Evolutionary conservation across 1,139 yeast species (phyloP).

Genomic region (Suhomyces yuchorum): DNA sequence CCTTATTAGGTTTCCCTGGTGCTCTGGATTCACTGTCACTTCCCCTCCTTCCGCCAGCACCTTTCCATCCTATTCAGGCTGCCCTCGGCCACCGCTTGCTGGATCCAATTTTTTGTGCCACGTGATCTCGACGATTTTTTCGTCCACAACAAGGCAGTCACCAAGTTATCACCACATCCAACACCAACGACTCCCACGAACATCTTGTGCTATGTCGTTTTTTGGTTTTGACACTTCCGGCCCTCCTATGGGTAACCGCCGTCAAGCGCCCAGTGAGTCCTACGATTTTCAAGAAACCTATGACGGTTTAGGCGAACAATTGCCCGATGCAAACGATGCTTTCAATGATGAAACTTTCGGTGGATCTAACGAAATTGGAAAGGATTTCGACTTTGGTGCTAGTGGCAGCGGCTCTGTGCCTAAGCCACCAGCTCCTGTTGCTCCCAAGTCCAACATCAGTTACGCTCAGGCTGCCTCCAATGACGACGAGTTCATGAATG

Average conservation of each 20-base stretch:
- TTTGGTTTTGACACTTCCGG: conserved; percentile 57
- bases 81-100: too few species aligned
- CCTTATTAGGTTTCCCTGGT: too few species aligned
- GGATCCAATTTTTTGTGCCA: too few species aligned
- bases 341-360: conserved; percentile 92
- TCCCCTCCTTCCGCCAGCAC: too few species aligned
- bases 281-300: conserved; percentile 85
- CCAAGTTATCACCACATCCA: not conserved
- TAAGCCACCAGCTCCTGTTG: conserved; percentile 15
- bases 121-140: conserved; percentile 13
- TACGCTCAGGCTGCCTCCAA: conserved; percentile 53
- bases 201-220: conserved; percentile 47
- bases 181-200: conserved; percentile 1
- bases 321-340: conserved; percentile 75
- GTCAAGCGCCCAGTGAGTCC: conserved; percentile 26
- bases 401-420: conserved; percentile 21
- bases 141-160: conserved; percentile 6
- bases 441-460: conserved; percentile 41
- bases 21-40: too few species aligned
- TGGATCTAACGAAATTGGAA: conserved; percentile 54
- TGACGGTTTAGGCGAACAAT: conserved; percentile 72
- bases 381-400: conserved; percentile 77
- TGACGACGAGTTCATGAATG: conserved; percentile 54
- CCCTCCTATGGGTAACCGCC: conserved; percentile 30
- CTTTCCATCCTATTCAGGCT: too few species aligned